Base-by-base conservation (phyloP, 805 yeast genomes). In the Candida endomychidarum region DNA sequence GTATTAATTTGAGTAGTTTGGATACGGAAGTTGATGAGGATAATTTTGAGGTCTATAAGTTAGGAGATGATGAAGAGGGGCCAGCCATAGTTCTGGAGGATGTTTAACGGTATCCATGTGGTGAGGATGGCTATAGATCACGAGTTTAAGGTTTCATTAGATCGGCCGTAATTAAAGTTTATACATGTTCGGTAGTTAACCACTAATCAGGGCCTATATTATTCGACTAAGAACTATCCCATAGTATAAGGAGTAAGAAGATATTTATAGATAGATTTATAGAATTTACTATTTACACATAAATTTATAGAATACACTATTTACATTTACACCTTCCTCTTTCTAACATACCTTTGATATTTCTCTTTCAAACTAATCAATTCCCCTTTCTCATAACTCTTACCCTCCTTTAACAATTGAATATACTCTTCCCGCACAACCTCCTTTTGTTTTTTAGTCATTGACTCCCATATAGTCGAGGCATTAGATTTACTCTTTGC, bases 361-460 rank as follows among this genome's bases (percentile, higher is more conserved):
- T 47, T 47, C 14, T 19, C 26, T 19, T 25, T 23, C 21, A 47
- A 27, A 7, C 31, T 26, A 2, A 45, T 32, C 9, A 45, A 8
- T n/a, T 34, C 16, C 8, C 51, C 51, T n/a, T 29, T 31, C n/a
- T 38, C 32, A 32, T 45, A 47, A 11, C 36, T 22, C 10, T 28
- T 11, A 11, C 51, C 51, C 17, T 34, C 14, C 26, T 47, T 42
- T 27, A 61, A 37, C 16, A 65, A 48, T 2, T 51, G 42, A 12
- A 51, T 46, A 36, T 64, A 65, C 28, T 60, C 64, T 22, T 51
- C 53, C 14, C 66, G 37, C 23, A 54, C 54, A 5, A 25, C 37
- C 31, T 60, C 62, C 46, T 64, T 63, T 29, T 60, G 57, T 15
- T 54, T 60, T 26, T 43, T 38, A 6, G 50, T 42, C 53, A 64